Percentiles rank a stretch among this genome's conserved stretches.
These are phyloP conservation scores for Nemania bipapillata DNA, from an alignment of 2,329 filamentous ascomycete species.

Conservation along the genomic window DNA sequence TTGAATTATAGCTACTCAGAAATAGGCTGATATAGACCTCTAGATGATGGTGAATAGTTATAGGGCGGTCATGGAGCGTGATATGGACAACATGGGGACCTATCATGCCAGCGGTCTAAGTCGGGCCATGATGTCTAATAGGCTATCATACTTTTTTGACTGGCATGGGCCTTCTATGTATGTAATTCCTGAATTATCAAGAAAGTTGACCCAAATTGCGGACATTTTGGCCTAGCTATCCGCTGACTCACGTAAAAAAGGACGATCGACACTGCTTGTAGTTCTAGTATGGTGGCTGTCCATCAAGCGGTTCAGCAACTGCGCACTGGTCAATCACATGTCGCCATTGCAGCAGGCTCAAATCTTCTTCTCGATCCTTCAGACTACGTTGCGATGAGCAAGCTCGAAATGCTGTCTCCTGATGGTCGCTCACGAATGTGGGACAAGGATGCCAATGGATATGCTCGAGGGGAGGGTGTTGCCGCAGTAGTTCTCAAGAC, in stretches of 20 bases:
- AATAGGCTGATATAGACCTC: no score
- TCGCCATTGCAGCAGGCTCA: conserved; percentile 34
- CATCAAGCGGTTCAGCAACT: conserved; percentile 51
- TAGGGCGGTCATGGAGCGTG: no score
- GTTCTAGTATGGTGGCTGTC: conserved; percentile 54
- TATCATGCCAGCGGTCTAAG: no score
- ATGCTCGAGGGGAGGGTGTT: conserved; percentile 39
- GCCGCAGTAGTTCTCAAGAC: conserved; percentile 56
- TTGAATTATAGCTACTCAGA: no score
- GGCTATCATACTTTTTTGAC: conserved; percentile 52
- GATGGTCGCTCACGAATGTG: conserved; percentile 34
- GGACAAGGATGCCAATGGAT: conserved; percentile 34
- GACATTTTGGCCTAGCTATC: no score
- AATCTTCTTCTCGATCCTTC: conserved; percentile 36
- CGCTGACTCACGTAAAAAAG: no score
- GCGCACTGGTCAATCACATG: conserved; percentile 43
- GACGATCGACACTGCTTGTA: conserved; percentile 61
- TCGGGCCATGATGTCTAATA: no score
- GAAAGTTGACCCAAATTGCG: no score
- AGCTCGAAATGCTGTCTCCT: conserved; percentile 42
- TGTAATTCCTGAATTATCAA: no score
- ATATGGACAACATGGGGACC: no score
- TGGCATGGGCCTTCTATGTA: conserved; percentile 55
- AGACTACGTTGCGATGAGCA: conserved; percentile 34
- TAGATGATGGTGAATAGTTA: no score